Percentiles rank a stretch among this genome's conserved stretches.
Evolutionary conservation across 768 basidiomycete species (phyloP).

Genomic region (Tylopilus plumbeoviolaceoides): DNA sequence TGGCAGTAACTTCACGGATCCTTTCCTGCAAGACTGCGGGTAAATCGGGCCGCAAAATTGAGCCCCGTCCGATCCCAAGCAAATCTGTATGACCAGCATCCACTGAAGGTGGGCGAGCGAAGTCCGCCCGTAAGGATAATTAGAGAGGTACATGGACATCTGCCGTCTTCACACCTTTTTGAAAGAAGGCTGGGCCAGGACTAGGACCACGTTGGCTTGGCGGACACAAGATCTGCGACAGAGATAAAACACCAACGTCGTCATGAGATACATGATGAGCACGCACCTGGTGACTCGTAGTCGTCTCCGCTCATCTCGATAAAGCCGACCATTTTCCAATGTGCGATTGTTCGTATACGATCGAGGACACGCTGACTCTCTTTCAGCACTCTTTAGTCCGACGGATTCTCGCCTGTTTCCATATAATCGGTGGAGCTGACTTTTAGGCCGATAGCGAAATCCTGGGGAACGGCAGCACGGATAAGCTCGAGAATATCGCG

Average conservation of each 20-base stretch:
- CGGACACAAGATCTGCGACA: conserved; percentile 41
- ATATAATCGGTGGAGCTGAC: conserved; percentile 77
- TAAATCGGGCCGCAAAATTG: conserved; percentile 59
- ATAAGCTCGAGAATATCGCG: conserved; percentile 52
- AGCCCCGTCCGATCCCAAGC: conserved; percentile 71
- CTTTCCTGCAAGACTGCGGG: conserved; percentile 38
- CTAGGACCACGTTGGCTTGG: conserved; percentile 15
- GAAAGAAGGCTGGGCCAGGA: conserved; percentile 68
- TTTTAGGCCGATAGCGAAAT: conserved; percentile 77
- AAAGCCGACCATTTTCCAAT: conserved; percentile 72
- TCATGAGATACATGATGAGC: neutral
- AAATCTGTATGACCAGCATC: conserved; percentile 59
- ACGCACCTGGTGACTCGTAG: conserved; percentile 75
- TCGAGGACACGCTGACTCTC: conserved; percentile 43
- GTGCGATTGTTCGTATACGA: conserved; percentile 57
- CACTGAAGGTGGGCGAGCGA: conserved; percentile 56
- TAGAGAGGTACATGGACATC: conserved; percentile 42
- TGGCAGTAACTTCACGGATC: neutral
- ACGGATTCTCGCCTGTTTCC: conserved; percentile 24
- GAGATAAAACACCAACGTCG: neutral
- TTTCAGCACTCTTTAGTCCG: conserved; percentile 30
- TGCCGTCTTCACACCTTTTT: conserved; percentile 58
- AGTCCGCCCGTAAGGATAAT: conserved; percentile 83
- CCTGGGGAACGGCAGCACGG: conserved; percentile 46
- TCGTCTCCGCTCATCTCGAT: conserved; percentile 87